Percentiles rank a stretch among this genome's conserved stretches.
These are phyloP conservation scores for Neurospora intermedia DNA, from an alignment of 495 filamentous ascomycete species.

Conservation along the genomic window DNA sequence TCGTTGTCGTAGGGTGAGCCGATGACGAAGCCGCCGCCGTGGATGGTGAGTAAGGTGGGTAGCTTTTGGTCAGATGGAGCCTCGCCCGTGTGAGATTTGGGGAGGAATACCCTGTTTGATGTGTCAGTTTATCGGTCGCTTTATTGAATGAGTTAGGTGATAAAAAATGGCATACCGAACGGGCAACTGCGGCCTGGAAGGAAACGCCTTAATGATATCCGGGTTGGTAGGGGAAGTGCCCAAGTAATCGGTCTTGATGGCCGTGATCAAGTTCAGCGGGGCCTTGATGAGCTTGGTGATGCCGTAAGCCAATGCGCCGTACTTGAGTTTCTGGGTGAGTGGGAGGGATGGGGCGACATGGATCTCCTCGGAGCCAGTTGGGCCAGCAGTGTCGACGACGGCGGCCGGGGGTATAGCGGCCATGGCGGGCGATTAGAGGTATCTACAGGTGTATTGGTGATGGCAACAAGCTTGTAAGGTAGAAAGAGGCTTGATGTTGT, in stretches of 20 bases:
- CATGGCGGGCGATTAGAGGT: constrained; percentile 8
- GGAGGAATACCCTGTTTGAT: constrained; percentile 21
- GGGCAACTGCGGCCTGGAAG: constrained; percentile 4
- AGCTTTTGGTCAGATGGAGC: constrained; percentile 3
- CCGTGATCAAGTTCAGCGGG: neutral
- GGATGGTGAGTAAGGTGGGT: constrained; percentile 26
- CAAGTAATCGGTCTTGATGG: constrained; percentile 28
- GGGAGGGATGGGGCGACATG: neutral
- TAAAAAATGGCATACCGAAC: constrained; percentile 6
- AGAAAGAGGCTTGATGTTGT: neutral
- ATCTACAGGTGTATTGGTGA: neutral
- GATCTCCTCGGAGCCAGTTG: neutral
- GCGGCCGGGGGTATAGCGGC: constrained; percentile 1
- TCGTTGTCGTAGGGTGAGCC: constrained; percentile 25
- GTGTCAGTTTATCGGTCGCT: neutral
- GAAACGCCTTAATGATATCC: constrained; percentile 12
- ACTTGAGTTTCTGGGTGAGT: neutral
- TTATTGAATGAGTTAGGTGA: neutral
- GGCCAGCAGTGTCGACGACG: neutral
- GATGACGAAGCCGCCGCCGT: constrained; percentile 32
- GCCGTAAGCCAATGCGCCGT: neutral
- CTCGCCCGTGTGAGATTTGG: constrained; percentile 14
- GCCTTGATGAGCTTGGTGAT: neutral
- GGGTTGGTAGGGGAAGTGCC: constrained; percentile 1
- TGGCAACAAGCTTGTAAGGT: neutral